These are phyloP conservation scores for Verticillium isaacii DNA, from an alignment of 2,329 filamentous ascomycete genomes.

Conservation along the genomic window DNA sequence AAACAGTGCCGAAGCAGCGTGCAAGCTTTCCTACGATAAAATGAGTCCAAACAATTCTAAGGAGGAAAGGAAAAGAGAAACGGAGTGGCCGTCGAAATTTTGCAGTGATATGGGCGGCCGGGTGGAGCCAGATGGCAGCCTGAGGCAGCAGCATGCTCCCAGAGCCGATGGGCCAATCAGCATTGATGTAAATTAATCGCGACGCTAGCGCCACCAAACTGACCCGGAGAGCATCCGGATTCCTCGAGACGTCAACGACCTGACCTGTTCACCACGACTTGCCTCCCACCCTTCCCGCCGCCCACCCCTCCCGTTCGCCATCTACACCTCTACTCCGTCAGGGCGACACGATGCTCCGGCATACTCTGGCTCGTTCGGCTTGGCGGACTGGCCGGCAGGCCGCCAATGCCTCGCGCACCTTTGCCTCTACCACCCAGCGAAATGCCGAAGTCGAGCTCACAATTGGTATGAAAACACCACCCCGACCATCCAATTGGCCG, in stretches of 20 bases:
- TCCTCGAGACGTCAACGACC: conserved; percentile 32
- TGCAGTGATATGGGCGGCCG: conserved; percentile 1
- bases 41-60: conserved; percentile 62
- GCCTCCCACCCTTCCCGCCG: conserved; percentile 14
- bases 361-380: conserved; percentile 63
- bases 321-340: conserved; percentile 37
- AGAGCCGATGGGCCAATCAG: conserved; percentile 31
- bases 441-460: conserved; percentile 95
- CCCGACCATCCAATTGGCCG: conserved; percentile 21
- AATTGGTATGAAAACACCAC: conserved; percentile 57
- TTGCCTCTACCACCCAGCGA: conserved; percentile 74
- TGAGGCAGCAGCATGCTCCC: conserved; percentile 27
- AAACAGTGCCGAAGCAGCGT: conserved; percentile 36
- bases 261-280: conserved; percentile 27
- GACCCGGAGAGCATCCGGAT: conserved; percentile 30
- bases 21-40: conserved; percentile 71
- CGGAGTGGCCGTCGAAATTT: conserved; percentile 3
- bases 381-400: conserved; percentile 58
- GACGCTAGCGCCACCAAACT: conserved; percentile 33
- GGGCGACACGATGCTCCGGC: conserved; percentile 65
- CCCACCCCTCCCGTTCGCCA: conserved; percentile 31
- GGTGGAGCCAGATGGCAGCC: conserved; percentile 15
- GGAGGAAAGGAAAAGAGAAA: conserved; percentile 35
- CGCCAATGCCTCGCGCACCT: conserved; percentile 65
- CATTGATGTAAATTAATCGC: conserved; percentile 38